Conservation (phyloP, 2,329 filamentous ascomycete species). For the Penicillium sp. region DNA sequence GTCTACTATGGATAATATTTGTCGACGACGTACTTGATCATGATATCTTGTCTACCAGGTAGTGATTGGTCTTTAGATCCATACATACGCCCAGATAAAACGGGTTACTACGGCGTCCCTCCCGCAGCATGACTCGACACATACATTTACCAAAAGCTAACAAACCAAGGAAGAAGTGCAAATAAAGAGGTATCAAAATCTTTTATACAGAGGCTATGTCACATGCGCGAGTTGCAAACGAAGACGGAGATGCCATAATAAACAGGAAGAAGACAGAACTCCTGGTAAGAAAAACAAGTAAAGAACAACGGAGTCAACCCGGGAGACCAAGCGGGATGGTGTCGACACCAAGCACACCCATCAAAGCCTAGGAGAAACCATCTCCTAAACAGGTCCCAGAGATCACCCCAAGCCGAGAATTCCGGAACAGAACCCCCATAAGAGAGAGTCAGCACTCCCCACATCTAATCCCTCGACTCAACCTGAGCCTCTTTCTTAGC, state of each 20-base stretch:
- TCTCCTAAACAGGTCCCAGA: background rate
- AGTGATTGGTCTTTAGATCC: background rate
- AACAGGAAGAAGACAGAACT: constrained; percentile 21
- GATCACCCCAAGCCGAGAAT: background rate
- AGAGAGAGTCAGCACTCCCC: background rate
- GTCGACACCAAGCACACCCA: background rate
- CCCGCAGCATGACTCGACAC: background rate
- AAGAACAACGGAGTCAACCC: constrained; percentile 9
- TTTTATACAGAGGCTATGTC: constrained; percentile 32
- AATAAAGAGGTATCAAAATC: constrained; percentile 21
- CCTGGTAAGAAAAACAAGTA: constrained; percentile 13
- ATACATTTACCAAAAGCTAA: background rate
- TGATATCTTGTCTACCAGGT: background rate
- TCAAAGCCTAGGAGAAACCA: constrained; percentile 3
- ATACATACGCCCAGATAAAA: background rate
- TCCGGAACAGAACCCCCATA: background rate
- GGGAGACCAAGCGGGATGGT: background rate
- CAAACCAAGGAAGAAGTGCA: background rate
- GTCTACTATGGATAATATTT: background rate
- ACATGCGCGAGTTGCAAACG: constrained; percentile 19
- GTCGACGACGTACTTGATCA: background rate
- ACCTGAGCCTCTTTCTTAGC: constrained; percentile 31
- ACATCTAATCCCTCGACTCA: constrained; percentile 5
- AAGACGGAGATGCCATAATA: constrained; percentile 20
- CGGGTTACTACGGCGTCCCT: background rate